These are phyloP conservation scores for Pythium pyrilobum DNA, from an alignment of 352 stramenopile species.

Conservation along the genomic window DNA sequence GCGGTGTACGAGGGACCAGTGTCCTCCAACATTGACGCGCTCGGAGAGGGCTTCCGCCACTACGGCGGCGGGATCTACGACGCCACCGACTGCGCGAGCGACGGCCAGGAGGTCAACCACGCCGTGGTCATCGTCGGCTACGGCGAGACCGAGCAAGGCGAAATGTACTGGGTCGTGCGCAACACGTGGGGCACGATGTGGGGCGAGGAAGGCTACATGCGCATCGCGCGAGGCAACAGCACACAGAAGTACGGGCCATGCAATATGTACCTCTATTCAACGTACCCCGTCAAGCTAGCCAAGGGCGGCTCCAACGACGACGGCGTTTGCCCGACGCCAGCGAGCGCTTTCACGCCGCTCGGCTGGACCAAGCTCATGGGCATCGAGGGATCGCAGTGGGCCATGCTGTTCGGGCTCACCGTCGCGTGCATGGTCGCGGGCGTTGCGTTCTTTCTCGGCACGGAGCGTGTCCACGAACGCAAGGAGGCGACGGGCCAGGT, in stretches of 20 bases:
- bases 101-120: conserved; percentile 82
- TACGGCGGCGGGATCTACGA: conserved; percentile 86
- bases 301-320: conserved; percentile 11
- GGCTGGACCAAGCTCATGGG: conserved; percentile 27
- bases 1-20: conserved; percentile 64
- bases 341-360: conserved; percentile 35
- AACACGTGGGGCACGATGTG: conserved; percentile 90
- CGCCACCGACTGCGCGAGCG: conserved; percentile 60
- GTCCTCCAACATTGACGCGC: conserved; percentile 72
- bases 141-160: conserved; percentile 55
- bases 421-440: conserved; percentile 32
- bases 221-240: conserved; percentile 44
- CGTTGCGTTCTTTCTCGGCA: conserved; percentile 34
- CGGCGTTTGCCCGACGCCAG: conserved; percentile 30
- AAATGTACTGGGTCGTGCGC: conserved; percentile 87
- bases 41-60: conserved; percentile 72
- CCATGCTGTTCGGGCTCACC: conserved; percentile 36
- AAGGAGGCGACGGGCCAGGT: conserved; percentile 31
- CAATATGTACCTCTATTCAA: conserved; percentile 71
- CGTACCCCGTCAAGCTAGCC: conserved; percentile 58
- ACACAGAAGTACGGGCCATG: conserved; percentile 40
- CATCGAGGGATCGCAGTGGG: conserved; percentile 30
- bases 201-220: conserved; percentile 81
- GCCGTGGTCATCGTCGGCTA: conserved; percentile 85
- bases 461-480: conserved; percentile 40